A percentile compares a stretch with the other conserved stretches of the same genome.
These are phyloP conservation scores for Tulasnella sp. DNA, from an alignment of 768 basidiomycete genomes.

Conservation along the genomic window DNA sequence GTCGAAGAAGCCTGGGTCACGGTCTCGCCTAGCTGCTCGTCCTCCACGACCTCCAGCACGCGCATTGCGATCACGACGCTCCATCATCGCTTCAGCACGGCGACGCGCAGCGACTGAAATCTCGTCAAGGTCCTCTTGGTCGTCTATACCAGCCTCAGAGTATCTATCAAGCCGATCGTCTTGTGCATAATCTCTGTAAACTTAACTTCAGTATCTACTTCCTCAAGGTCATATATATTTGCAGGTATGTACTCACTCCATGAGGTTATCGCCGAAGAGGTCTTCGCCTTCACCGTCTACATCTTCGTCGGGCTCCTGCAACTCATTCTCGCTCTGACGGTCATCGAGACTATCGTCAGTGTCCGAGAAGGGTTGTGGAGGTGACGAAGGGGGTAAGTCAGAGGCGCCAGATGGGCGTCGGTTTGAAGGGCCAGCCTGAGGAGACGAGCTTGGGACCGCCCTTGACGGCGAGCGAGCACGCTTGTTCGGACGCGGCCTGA, in stretches of 20 bases:
- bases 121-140: conserved; percentile 52
- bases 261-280: conserved; percentile 66
- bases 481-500: conserved; percentile 8
- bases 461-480: conserved; percentile 11
- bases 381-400: conserved; percentile 78
- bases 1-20: conserved; percentile 80
- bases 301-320: conserved; percentile 35
- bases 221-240: not conserved
- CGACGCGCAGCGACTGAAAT: conserved; percentile 61
- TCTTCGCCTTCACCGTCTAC: conserved; percentile 77
- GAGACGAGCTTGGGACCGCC: not conserved
- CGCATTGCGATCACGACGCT: conserved; percentile 69
- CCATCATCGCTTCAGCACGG: conserved; percentile 80
- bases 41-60: conserved; percentile 54
- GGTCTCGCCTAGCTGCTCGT: conserved; percentile 66
- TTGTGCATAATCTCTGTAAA: conserved; percentile 59
- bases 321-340: conserved; percentile 50
- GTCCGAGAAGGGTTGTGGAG: conserved; percentile 74
- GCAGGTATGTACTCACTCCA: conserved; percentile 55
- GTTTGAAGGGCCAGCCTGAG: conserved; percentile 9
- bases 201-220: no score
- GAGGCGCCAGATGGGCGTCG: conserved; percentile 41
- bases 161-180: conserved; percentile 80
- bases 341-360: conserved; percentile 65
- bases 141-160: conserved; percentile 78